Conservation (phyloP, 2,329 filamentous ascomycete genomes). For the Fusarium euwallaceae region DNA sequence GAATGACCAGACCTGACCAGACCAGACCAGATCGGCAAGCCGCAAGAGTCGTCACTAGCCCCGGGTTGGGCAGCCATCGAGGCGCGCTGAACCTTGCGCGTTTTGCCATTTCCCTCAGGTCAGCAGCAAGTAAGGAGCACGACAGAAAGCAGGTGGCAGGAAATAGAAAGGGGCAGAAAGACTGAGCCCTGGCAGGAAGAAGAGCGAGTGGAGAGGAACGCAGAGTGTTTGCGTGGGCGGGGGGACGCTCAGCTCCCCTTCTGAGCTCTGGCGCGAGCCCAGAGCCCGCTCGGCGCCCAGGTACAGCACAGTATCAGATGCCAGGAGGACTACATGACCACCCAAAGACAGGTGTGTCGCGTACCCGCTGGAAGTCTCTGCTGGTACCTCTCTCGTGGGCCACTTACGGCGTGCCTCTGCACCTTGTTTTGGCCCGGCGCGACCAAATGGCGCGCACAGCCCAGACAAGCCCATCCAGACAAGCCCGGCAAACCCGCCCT, state of each 20-base stretch:
- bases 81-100: conserved; percentile 26
- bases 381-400: conserved; percentile 48
- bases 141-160: conserved; percentile 37
- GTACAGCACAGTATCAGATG: conserved; percentile 56
- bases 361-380: conserved; percentile 54
- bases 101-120: conserved; percentile 13
- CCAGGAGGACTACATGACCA: conserved; percentile 50
- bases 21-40: conserved; percentile 32
- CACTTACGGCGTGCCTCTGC: conserved; percentile 44
- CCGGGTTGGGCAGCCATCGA: conserved; percentile 42
- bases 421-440: conserved; percentile 46
- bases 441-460: conserved; percentile 44
- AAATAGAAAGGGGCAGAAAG: conserved; percentile 24
- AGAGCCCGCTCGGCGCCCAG: conserved; percentile 37
- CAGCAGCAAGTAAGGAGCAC: conserved; percentile 25
- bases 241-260: conserved; percentile 50
- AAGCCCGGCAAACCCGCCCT: conserved; percentile 43
- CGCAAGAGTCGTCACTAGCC: conserved; percentile 26
- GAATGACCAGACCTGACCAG: not conserved
- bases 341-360: conserved; percentile 52
- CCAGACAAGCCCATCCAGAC: conserved; percentile 41
- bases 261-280: conserved; percentile 36
- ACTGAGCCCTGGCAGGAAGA: conserved; percentile 31
- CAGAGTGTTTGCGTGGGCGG: conserved; percentile 42
- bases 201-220: conserved; percentile 48